A percentile compares a stretch with the other conserved stretches of the same genome.
phyloP scores from a whole-genome alignment of 2,329 filamentous ascomycete genomes.

The Fusarium fracticaudum region DNA sequence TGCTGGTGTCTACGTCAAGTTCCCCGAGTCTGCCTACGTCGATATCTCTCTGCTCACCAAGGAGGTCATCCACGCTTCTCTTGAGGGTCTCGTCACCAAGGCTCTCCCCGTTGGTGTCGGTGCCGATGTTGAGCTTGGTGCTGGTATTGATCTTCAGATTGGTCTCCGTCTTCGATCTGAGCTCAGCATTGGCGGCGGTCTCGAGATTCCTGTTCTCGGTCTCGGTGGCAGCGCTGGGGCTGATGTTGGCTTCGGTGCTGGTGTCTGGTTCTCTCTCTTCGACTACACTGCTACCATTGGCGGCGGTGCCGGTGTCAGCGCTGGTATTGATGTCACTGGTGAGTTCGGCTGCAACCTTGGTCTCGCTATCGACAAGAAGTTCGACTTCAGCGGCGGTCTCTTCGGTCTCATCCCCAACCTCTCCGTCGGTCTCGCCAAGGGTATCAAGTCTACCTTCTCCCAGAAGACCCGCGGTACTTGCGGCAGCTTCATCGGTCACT shows the following conservation, averaged over 20 bases:
- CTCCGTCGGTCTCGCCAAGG: slow-evolving; percentile 48
- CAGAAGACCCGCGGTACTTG: slow-evolving; percentile 29
- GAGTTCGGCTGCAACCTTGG: slow-evolving; percentile 36
- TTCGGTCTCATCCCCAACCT: slow-evolving; percentile 53
- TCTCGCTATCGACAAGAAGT: slow-evolving; percentile 31
- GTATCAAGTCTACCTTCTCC: slow-evolving; percentile 23
- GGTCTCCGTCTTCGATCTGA: slow-evolving; percentile 61
- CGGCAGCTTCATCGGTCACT: slow-evolving; percentile 25
- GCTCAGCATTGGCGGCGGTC: slow-evolving; percentile 51
- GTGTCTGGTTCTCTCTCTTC: slow-evolving; percentile 62
- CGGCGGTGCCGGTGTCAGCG: slow-evolving; percentile 45
- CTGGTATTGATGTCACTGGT: slow-evolving; percentile 45
- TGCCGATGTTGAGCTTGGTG: slow-evolving; percentile 47
- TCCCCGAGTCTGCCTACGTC: slow-evolving; percentile 56
- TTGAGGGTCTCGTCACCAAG: slow-evolving; percentile 46
- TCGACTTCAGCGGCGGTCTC: slow-evolving; percentile 42
- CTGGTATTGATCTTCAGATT: slow-evolving; percentile 57
- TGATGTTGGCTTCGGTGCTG: slow-evolving; percentile 51
- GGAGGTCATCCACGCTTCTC: slow-evolving; percentile 51
- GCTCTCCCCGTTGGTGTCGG: slow-evolving; percentile 41
- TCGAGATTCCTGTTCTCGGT: slow-evolving; percentile 38
- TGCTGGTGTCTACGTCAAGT: slow-evolving; percentile 57
- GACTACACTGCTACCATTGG: slow-evolving; percentile 59
- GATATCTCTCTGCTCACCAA: slow-evolving; percentile 55
- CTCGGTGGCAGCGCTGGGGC: slow-evolving; percentile 49